Evolutionary conservation across 345 rosid species (phyloP), one percentile per base, ranked within the genome.

Genomic region (Laguncularia racemosa): DNA sequence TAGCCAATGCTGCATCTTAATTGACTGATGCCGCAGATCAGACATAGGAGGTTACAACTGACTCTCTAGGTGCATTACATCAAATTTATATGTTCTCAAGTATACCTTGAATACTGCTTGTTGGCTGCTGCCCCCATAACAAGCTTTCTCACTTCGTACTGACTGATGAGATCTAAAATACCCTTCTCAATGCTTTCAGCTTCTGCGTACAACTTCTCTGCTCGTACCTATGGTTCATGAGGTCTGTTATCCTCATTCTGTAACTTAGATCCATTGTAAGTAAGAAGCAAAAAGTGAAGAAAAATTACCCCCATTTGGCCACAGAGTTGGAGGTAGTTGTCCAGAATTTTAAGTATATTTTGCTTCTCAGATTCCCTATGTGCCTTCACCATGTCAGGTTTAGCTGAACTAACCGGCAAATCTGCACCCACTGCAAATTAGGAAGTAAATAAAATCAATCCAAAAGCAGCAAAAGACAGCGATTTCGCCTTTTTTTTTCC

Each of bases 61-160:
- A 33, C 40, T 4, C 40, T 33, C 40, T 10, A 3, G 40, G 1
- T 33, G 7, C 40, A 33, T 7, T 33, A 33, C 7, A 33, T 33
- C 9, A 33, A 33, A 33, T 33, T 33, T 33, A 33, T 23, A 23
- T 33, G 21, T 17, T 50, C 51, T 51, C 11, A 9, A 33, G 10
- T 26, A 44, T 72, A 91, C 92, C 50, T 86, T 11, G 82, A 75
- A 69, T 70, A 71, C 66, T 77, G 85, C 64, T 69, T 88, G 72
- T 88, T 84, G n/a, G n/a, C n/a, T n/a, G n/a, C n/a, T n/a, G n/a
- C n/a, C 72, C 97, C 97, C 91, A 91, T 88, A 21, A 85, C 96
- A 74, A 91, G 91, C 76, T 80, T 78, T 71, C 59, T 76, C 38
- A 91, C 82, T 44, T 89, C 81, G 63, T 78, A 64, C 58, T 46